A percentile compares a stretch with the other conserved stretches of the same genome.
These are phyloP conservation scores for Corymbia maculata DNA, from an alignment of 345 rosid species.

Conservation along the genomic window DNA sequence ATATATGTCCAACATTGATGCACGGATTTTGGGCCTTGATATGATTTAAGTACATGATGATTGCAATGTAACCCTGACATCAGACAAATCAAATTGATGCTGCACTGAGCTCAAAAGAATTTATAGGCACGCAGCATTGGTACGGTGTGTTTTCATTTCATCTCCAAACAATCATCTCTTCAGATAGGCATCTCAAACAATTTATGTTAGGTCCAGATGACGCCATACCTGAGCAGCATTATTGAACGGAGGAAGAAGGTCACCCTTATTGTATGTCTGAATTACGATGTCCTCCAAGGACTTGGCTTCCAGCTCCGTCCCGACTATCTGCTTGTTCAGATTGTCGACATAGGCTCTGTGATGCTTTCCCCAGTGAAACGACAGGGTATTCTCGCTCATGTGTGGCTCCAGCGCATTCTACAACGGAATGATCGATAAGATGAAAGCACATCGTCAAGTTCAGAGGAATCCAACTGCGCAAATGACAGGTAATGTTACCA, in stretches of 20 bases:
- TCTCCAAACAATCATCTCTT: not conserved
- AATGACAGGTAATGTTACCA: constrained; percentile 21
- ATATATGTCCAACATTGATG: not conserved
- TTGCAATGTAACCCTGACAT: not conserved
- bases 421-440: not conserved
- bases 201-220: not conserved
- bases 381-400: constrained; percentile 70
- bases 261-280: constrained; percentile 60
- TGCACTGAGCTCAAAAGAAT: not conserved
- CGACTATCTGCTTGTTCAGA: constrained; percentile 71
- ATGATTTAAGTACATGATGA: not conserved
- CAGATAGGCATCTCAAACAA: not conserved
- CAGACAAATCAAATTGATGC: not conserved
- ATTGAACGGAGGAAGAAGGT: constrained; percentile 78
- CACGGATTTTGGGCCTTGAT: not conserved
- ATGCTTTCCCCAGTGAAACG: constrained; percentile 96
- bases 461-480: not conserved
- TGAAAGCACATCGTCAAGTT: not conserved
- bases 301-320: constrained; percentile 55
- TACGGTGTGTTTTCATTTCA: not conserved
- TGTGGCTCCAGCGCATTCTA: constrained; percentile 87
- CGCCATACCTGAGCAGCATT: constrained; percentile 70
- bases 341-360: constrained; percentile 79
- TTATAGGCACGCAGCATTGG: not conserved
- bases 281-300: constrained; percentile 49